Conservation (phyloP, 164 flowering plant genomes). For the Annona squamosa region DNA sequence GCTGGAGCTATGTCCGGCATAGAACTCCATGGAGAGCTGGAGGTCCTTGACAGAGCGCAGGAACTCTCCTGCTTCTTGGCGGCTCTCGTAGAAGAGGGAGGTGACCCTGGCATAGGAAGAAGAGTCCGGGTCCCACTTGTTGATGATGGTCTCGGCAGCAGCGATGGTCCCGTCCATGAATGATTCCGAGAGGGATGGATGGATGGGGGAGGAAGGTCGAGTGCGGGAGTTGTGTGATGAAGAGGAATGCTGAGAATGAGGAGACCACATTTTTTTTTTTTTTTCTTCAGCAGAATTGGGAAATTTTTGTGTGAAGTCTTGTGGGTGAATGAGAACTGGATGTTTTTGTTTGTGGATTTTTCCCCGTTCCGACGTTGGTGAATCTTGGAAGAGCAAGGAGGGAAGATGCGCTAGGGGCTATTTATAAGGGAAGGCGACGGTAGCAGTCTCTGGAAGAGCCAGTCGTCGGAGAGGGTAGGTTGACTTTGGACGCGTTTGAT, state of each 20-base stretch:
- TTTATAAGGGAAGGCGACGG: too few relatives aligned
- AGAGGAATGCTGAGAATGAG: neutral
- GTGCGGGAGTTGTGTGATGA: slow-evolving; percentile 5
- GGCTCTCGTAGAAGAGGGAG: slow-evolving; percentile 36
- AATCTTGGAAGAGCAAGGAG: too few relatives aligned
- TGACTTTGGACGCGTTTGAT: too few relatives aligned
- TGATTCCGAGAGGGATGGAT: slow-evolving; percentile 23
- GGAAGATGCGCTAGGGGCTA: too few relatives aligned
- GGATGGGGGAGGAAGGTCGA: slow-evolving; percentile 2
- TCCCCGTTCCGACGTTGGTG: too few relatives aligned
- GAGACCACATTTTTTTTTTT: neutral
- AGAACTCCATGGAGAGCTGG: slow-evolving; percentile 55
- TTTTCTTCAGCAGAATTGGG: too few relatives aligned
- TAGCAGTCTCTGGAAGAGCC: too few relatives aligned
- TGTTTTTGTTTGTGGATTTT: too few relatives aligned
- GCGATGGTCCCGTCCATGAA: slow-evolving; percentile 34
- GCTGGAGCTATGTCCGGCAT: slow-evolving; percentile 20
- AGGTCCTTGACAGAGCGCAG: slow-evolving; percentile 39
- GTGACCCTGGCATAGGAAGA: slow-evolving; percentile 13
- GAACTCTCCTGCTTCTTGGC: slow-evolving; percentile 50
- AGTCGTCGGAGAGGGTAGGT: too few relatives aligned
- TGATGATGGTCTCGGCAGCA: slow-evolving; percentile 42
- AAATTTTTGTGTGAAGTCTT: too few relatives aligned
- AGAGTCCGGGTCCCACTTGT: slow-evolving; percentile 50
- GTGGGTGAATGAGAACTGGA: too few relatives aligned